Base-by-base conservation (phyloP, 768 basidiomycete species). In the Chlorophyllum brunneum region DNA sequence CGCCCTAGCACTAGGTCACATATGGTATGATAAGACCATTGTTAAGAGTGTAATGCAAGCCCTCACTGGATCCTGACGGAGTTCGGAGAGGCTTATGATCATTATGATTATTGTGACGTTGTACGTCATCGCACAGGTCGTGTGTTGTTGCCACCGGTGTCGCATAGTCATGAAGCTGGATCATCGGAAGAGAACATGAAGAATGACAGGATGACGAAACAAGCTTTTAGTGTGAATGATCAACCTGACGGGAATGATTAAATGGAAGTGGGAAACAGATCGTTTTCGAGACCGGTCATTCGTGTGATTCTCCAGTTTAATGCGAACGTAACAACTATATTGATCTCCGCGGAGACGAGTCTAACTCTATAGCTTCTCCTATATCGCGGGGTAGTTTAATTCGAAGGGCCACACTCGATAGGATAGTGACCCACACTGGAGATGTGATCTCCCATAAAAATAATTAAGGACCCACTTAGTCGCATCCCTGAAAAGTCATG, bases 61-160 rank as follows among this genome's bases (percentile, higher is more conserved):
- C 0, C n/a, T n/a, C n/a, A n/a, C n/a, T n/a, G n/a, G n/a, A n/a
- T n/a, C n/a, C 71, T 94, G 53, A 88, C 86, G 65, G 67, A 73
- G 54, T 85, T 93, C 63, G 70, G 91, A 41, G 88, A 93, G 56
- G 79, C 79, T 5, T 91, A 93, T 67, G n/a, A n/a, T n/a, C n/a
- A n/a, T n/a, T n/a, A 82, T 93, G 67, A 73, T 78, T 16, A 83
- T 92, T 43, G 89, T 82, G 20, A 75, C 85, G 24, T 58, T 85
- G 30, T 93, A 89, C 62, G 89, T 94, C 57, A 73, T 93, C 24
- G 79, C 34, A 84, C 90, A 5, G 65, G 72, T 57, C 62, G 66
- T 46, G 68, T 62, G 22, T 53, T 54, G 62, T 53, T 38, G 65
- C 29, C n/a, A 33, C 41, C 4, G 41, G 11, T 22, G 46, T 22